Base-by-base conservation (phyloP, 2,329 filamentous ascomycete species). In the Epichloe festucae region DNA sequence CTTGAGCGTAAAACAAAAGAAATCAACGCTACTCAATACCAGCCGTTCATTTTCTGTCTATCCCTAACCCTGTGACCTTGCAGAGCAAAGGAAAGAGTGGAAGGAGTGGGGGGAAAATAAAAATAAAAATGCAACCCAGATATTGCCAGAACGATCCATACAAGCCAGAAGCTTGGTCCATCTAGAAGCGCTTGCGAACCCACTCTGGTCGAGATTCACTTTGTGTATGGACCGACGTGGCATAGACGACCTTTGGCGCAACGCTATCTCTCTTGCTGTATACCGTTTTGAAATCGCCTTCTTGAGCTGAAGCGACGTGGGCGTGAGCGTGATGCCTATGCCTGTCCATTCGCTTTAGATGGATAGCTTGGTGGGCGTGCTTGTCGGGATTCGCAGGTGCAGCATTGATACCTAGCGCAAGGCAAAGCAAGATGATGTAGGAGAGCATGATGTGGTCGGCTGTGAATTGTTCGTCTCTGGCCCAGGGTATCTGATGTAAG, bases 181-280 rank as follows among this genome's bases (percentile, higher is more conserved):
- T 27, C 40, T 50, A 52, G 34, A 54, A n/a, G 11, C 52, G 52
- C 48, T 50, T 50, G 21, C 49, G 49, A n/a, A 43, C 35, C 52
- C 52, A 46, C 36, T 51, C 52, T 10, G 52, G 52, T 14, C 40
- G 49, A 51, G 39, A 43, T 36, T 53, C 52, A 35, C 49, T 46
- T 31, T 48, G 45, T 17, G 21, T 21, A 35, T 41, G 46, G n/a
- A 41, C 42, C 41, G 40, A 38, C 17, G 41, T 39, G 14, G 38
- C 19, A 43, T 49, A 49, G 11, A 43, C 43, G 23, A 53, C 27
- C 31, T 19, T 45, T 5, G 40, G 46, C 5, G 19, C 46, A 12
- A 35, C 23, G 46, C 15, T n/a, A 12, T 46, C 49, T 23, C 42
- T 39, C 38, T 42, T 46, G 21, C 41, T 45, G 27, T 43, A 46